phyloP scores from a whole-genome alignment of 1,284 basidiomycete genomes.

The Peniophora sp. region DNA sequence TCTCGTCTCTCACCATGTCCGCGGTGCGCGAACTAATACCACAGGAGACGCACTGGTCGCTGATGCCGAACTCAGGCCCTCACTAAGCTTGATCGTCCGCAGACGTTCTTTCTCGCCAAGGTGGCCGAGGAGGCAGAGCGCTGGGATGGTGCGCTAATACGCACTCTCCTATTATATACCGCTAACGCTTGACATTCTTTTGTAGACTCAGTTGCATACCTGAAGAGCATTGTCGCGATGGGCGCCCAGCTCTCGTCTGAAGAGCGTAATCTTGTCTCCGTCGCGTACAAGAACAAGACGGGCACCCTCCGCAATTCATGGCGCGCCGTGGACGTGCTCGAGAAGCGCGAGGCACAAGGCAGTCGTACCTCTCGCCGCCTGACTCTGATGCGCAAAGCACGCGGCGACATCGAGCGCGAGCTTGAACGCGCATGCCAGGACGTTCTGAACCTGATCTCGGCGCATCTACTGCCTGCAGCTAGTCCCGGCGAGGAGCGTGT shows the following conservation, averaged over 20 bases:
- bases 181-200: conserved; percentile 5
- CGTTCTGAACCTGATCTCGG: conserved; percentile 46
- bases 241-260: conserved; percentile 47
- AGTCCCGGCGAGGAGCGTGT: conserved; percentile 54
- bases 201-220: conserved; percentile 49
- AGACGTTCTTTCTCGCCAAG: conserved; percentile 43
- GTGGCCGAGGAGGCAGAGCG: conserved; percentile 62
- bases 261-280: conserved; percentile 61
- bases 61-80: too few relatives aligned
- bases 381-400: conserved; percentile 41
- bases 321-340: conserved; percentile 49
- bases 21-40: too few relatives aligned
- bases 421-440: conserved; percentile 50
- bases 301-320: conserved; percentile 54
- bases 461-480: conserved; percentile 46
- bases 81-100: too few relatives aligned
- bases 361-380: conserved; percentile 27
- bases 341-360: conserved; percentile 36
- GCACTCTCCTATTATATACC: too few relatives aligned
- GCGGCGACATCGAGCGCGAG: conserved; percentile 48
- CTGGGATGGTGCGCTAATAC: conserved; percentile 41
- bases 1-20: too few relatives aligned
- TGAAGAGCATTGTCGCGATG: conserved; percentile 45
- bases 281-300: conserved; percentile 65
- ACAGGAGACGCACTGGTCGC: too few relatives aligned